These are phyloP conservation scores for Lasiodiplodia theobromae DNA, from an alignment of 2,329 filamentous ascomycete genomes.

Conservation along the genomic window DNA sequence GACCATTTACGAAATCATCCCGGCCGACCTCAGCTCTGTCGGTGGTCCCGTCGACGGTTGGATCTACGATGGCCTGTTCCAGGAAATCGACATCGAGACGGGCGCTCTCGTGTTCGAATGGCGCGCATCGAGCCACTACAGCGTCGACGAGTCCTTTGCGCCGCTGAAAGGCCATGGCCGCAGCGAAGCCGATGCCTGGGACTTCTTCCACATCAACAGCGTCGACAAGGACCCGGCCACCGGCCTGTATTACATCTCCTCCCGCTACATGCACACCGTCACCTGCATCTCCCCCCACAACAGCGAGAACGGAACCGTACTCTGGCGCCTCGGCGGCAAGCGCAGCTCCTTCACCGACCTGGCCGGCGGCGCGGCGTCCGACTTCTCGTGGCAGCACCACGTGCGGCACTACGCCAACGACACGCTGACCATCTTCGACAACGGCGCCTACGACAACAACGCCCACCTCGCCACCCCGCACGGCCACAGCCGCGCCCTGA, in stretches of 20 bases:
- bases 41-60: constrained; percentile 47
- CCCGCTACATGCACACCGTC: constrained; percentile 35
- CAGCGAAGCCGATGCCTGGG: constrained; percentile 43
- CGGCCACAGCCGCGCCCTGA: constrained; percentile 50
- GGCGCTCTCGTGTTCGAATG: constrained; percentile 51
- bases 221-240: constrained; percentile 43
- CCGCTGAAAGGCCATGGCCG: constrained; percentile 38
- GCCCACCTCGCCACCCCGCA: constrained; percentile 39
- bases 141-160: constrained; percentile 40
- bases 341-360: constrained; percentile 52
- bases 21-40: constrained; percentile 48
- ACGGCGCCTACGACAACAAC: constrained; percentile 40
- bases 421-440: constrained; percentile 51
- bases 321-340: constrained; percentile 62
- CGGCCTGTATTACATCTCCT: constrained; percentile 37
- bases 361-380: constrained; percentile 51
- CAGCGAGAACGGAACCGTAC: constrained; percentile 47
- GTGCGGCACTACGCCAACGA: constrained; percentile 49
- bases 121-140: constrained; percentile 48
- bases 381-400: constrained; percentile 62
- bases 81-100: constrained; percentile 53
- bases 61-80: constrained; percentile 54
- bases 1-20: constrained; percentile 50
- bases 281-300: constrained; percentile 35
- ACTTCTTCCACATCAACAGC: constrained; percentile 51